Percentiles rank a stretch among this genome's conserved stretches.
Evolutionary conservation across 1,284 basidiomycete genomes (phyloP).

Genomic region (Macrocystidia cucumis): DNA sequence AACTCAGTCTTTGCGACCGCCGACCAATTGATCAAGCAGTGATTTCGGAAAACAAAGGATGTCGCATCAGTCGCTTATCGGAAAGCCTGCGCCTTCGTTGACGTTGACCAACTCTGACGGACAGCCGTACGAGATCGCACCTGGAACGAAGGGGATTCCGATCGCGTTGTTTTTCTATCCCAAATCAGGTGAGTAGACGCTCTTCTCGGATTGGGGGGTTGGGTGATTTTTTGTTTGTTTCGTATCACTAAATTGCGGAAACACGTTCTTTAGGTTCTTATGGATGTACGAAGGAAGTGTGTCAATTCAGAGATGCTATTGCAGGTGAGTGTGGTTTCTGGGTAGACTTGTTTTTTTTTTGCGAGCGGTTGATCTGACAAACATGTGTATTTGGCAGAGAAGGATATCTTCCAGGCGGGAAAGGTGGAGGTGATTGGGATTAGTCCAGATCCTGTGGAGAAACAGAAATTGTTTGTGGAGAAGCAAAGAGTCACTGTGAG

Average conservation of each 20-base stretch:
- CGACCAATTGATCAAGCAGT: no score
- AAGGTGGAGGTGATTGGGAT: constrained; percentile 65
- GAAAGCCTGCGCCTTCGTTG: constrained; percentile 27
- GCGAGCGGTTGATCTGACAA: background rate
- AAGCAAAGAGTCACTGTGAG: constrained; percentile 61
- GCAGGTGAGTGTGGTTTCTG: constrained; percentile 38
- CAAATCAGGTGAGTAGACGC: constrained; percentile 33
- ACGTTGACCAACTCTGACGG: constrained; percentile 36
- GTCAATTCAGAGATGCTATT: constrained; percentile 71
- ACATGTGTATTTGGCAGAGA: constrained; percentile 34
- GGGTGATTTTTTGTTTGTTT: constrained; percentile 1
- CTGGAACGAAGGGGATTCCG: constrained; percentile 26
- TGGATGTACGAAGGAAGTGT: constrained; percentile 75
- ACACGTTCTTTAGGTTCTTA: constrained; percentile 52
- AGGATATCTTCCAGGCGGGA: constrained; percentile 56
- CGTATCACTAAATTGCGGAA: constrained; percentile 6
- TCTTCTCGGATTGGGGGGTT: no score
- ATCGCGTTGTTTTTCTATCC: constrained; percentile 74
- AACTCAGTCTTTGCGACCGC: no score
- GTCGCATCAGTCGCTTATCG: constrained; percentile 31
- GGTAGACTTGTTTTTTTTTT: background rate
- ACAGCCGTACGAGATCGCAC: constrained; percentile 22
- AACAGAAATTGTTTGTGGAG: constrained; percentile 68
- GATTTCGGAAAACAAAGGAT: no score
- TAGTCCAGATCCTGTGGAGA: constrained; percentile 59